phyloP scores from a whole-genome alignment of 305 asterid species.

The Petunia hybrid region DNA sequence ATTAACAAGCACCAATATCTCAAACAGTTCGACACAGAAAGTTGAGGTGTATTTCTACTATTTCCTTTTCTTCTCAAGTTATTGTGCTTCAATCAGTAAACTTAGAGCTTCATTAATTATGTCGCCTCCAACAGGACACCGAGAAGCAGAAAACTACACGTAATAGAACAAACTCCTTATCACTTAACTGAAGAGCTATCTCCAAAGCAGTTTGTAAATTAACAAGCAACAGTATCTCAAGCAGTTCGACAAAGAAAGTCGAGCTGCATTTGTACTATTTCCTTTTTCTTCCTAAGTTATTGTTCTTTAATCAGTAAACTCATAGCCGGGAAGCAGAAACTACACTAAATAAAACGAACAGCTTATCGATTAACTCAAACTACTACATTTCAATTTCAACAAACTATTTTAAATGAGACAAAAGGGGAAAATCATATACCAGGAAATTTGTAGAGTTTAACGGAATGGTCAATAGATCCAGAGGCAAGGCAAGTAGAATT shows the following conservation, averaged over 20 bases:
- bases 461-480: conserved; percentile 93
- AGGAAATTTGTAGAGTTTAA: conserved; percentile 96
- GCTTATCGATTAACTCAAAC: conserved; percentile 1
- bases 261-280: not conserved
- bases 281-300: not conserved
- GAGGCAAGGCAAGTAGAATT: conserved; percentile 96
- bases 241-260: too few species aligned
- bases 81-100: not conserved
- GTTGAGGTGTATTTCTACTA: conserved; percentile 22
- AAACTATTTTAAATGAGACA: not conserved
- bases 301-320: not conserved
- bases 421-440: conserved; percentile 47
- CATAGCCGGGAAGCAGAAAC: not conserved
- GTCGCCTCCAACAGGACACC: too few species aligned
- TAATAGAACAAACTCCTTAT: conserved; percentile 11
- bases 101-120: too few species aligned
- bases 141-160: not conserved
- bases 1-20: not conserved
- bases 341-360: not conserved
- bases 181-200: not conserved
- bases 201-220: too few species aligned
- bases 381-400: not conserved
- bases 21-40: conserved; percentile 1
- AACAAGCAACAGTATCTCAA: too few species aligned
- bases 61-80: not conserved